Evolutionary conservation across 768 basidiomycete genomes (phyloP).

Genomic region (Hysterangium stoloniferum): DNA sequence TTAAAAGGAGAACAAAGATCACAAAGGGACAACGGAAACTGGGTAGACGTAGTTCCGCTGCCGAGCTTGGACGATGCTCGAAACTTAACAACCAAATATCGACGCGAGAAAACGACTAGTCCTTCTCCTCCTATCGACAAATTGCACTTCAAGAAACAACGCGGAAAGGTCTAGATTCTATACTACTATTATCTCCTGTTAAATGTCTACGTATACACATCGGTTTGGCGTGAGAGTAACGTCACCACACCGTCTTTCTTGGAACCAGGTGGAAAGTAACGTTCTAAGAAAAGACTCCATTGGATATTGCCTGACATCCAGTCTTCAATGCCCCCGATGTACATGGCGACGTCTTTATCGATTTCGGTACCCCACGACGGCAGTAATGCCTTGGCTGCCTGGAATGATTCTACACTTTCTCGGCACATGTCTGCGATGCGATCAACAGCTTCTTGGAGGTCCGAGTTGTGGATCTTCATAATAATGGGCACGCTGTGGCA

Average conservation of each 20-base stretch:
- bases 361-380: slow-evolving; percentile 59
- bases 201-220: too few relatives aligned
- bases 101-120: too few relatives aligned
- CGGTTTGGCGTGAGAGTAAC: slow-evolving; percentile 33
- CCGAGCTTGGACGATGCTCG: too few relatives aligned
- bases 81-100: too few relatives aligned
- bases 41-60: too few relatives aligned
- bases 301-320: slow-evolving; percentile 56
- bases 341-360: slow-evolving; percentile 44
- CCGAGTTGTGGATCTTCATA: slow-evolving; percentile 29
- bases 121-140: too few relatives aligned
- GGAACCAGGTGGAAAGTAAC: slow-evolving; percentile 60
- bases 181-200: too few relatives aligned
- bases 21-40: too few relatives aligned
- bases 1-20: too few relatives aligned
- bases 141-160: too few relatives aligned
- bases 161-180: too few relatives aligned
- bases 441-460: slow-evolving; percentile 31
- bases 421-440: slow-evolving; percentile 29
- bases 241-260: slow-evolving; percentile 47
- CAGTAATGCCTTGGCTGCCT: slow-evolving; percentile 26
- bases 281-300: slow-evolving; percentile 63
- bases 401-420: slow-evolving; percentile 26
- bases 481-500: slow-evolving; percentile 37
- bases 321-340: slow-evolving; percentile 32